Evolutionary conservation across 306 rosid species (phyloP).

Genomic region (Canavalia ensiformis): DNA sequence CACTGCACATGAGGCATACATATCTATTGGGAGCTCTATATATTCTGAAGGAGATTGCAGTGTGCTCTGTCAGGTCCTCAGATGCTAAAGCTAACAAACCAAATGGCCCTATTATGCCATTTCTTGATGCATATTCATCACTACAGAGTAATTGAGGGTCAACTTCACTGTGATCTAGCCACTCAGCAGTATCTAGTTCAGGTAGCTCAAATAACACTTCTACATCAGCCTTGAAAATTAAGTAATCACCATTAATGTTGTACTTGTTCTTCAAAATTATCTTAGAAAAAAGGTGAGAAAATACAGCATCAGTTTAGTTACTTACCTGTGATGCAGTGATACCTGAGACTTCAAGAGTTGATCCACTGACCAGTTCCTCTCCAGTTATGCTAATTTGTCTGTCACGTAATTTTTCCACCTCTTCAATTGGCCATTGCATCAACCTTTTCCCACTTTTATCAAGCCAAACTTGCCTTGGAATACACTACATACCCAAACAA

Average conservation of each 20-base stretch:
- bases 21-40: slow-evolving; percentile 55
- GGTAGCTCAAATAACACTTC: slow-evolving; percentile 65
- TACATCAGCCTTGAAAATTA: slow-evolving; percentile 63
- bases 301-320: background rate
- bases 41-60: slow-evolving; percentile 64
- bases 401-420: slow-evolving; percentile 56
- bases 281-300: background rate
- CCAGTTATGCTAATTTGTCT: slow-evolving; percentile 47
- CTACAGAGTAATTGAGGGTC: slow-evolving; percentile 65
- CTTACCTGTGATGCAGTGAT: slow-evolving; percentile 75
- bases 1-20: slow-evolving; percentile 77
- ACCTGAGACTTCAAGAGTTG: slow-evolving; percentile 60
- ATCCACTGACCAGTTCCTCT: slow-evolving; percentile 52
- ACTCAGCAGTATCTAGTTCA: slow-evolving; percentile 56
- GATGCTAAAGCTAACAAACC: slow-evolving; percentile 75
- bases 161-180: slow-evolving; percentile 49
- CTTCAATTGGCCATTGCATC: slow-evolving; percentile 75
- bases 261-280: background rate
- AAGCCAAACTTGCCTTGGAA: slow-evolving; percentile 77
- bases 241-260: background rate
- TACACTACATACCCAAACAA: slow-evolving; percentile 43
- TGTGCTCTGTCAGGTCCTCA: slow-evolving; percentile 62
- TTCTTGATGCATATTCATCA: slow-evolving; percentile 52
- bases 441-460: slow-evolving; percentile 59
- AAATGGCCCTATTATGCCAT: slow-evolving; percentile 68